A percentile compares a stretch with the other conserved stretches of the same genome.
Evolutionary conservation across 148 eudicot genomes (phyloP).

Genomic region (Rhododendron ferrugineum): DNA sequence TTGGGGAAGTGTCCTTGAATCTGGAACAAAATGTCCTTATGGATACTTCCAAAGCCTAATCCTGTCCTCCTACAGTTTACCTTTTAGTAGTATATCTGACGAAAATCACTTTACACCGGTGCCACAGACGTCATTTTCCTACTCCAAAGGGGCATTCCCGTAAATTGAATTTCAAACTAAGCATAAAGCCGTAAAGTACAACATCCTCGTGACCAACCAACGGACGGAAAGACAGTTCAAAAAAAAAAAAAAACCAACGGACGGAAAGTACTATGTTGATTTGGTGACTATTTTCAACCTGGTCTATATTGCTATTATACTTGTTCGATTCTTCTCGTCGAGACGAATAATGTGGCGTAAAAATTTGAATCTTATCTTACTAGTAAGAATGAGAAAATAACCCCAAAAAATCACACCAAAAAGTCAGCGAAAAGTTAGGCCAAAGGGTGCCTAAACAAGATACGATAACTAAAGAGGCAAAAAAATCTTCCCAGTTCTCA

Average conservation of each 20-base stretch:
- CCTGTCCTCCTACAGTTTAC: conserved; percentile 12
- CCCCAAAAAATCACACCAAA: too few species aligned
- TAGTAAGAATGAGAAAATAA: too few species aligned
- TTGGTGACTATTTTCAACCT: neutral
- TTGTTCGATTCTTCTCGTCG: too few species aligned
- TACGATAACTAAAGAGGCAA: neutral
- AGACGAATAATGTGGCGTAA: too few species aligned
- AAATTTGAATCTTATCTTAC: too few species aligned
- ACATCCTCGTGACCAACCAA: neutral
- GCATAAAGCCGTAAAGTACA: neutral
- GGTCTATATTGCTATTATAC: too few species aligned
- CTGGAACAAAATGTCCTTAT: conserved; percentile 16
- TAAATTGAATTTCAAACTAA: neutral
- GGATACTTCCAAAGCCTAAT: conserved; percentile 32
- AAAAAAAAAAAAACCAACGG: too few species aligned
- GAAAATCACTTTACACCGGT: neutral
- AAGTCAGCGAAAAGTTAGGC: too few species aligned
- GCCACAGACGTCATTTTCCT: neutral
- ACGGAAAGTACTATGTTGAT: too few species aligned
- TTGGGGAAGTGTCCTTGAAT: conserved; percentile 8
- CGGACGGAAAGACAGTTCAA: too few species aligned
- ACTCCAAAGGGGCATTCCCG: neutral
- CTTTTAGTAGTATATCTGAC: neutral
- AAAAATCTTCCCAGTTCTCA: neutral
- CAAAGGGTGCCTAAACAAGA: too few species aligned